Percentiles rank a stretch among this genome's conserved stretches.
Conservation (phyloP, 768 basidiomycete species). For the Leccinum rimulosum region DNA sequence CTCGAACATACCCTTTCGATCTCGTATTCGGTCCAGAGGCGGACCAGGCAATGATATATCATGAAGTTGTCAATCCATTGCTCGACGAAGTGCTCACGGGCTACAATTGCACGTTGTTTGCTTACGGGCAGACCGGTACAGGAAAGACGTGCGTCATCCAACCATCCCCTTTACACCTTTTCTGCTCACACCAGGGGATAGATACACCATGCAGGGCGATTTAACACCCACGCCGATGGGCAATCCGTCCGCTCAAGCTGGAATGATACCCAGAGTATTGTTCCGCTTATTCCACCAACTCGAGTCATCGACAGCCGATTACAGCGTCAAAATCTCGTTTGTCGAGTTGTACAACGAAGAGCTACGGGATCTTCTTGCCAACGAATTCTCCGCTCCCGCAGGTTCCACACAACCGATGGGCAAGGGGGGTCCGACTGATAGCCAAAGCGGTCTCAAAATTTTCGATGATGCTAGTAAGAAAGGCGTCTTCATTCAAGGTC, state of each 20-base stretch:
- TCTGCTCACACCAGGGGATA: constrained; percentile 30
- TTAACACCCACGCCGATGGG: constrained; percentile 78
- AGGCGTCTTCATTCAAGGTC: constrained; percentile 90
- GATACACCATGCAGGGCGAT: constrained; percentile 98
- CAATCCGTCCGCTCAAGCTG: constrained; percentile 84
- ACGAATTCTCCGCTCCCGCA: constrained; percentile 68
- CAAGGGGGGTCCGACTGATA: constrained; percentile 49
- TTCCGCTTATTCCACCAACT: constrained; percentile 90
- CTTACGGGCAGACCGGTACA: constrained; percentile 97
- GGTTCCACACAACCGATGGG: constrained; percentile 80
- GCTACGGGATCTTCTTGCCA: constrained; percentile 85
- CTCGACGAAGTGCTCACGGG: constrained; percentile 91
- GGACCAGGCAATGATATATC: constrained; percentile 90
- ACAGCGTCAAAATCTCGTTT: constrained; percentile 90
- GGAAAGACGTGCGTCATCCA: constrained; percentile 84
- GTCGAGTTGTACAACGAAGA: constrained; percentile 99
- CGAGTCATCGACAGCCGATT: constrained; percentile 74
- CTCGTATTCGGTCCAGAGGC: constrained; percentile 96
- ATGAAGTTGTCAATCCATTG: constrained; percentile 91
- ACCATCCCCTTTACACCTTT: neutral
- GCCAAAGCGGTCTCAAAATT: constrained; percentile 70
- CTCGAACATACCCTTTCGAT: constrained; percentile 91
- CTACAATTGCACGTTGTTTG: constrained; percentile 97
- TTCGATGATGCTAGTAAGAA: constrained; percentile 90
- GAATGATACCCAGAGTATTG: constrained; percentile 93